Base-by-base conservation (phyloP, 305 asterid species). In the Fraxinus floribunda region DNA sequence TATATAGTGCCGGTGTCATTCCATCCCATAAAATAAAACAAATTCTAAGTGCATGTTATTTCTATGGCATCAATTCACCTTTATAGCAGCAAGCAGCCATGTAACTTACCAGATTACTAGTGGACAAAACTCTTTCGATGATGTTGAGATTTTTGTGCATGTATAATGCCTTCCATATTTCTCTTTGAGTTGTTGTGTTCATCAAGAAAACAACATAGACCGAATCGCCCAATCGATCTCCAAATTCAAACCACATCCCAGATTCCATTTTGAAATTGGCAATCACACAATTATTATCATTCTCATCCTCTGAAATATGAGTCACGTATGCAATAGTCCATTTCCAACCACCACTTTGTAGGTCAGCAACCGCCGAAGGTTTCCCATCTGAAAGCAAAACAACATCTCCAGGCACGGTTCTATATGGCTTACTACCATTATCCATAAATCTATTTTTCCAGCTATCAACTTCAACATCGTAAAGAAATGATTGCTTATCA, bases 321-420 rank as follows among this genome's bases (percentile, higher is more conserved):
- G 4, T 82, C 6, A 92, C 92, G 1, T 81, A 86, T 35, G 94
- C 95, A 78, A 92, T 82, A 7, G 87, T 78, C 87, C 83, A 87
- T 0, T 75, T 79, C 81, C 85, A 78, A 0, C 89, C 90, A 36
- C 29, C 60, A 11, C 88, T 82, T 38, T 32, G 82, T 4, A 90
- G 80, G 79, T 91, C 94, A 26, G 78, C 84, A 66, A 46, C 84
- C 22, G 86, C 78, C 80, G 87, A 89, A 7, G 93, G 94, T 80
- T 89, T 91, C 11, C 39, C 81, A 81, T 90, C 88, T 1, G 92
- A 87, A 36, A 92, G 72, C 71, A 93, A 68, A 29, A 93, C 68
- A 73, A 91, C 46, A 84, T 93, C 96, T 44, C 93, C 94, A 0
- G 95, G 94, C 81, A 88, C 81, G n/a, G 90, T 86, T 79, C 86